Evolutionary conservation across 768 basidiomycete species (phyloP).

Genomic region (Lactarius pseudohatsudake): DNA sequence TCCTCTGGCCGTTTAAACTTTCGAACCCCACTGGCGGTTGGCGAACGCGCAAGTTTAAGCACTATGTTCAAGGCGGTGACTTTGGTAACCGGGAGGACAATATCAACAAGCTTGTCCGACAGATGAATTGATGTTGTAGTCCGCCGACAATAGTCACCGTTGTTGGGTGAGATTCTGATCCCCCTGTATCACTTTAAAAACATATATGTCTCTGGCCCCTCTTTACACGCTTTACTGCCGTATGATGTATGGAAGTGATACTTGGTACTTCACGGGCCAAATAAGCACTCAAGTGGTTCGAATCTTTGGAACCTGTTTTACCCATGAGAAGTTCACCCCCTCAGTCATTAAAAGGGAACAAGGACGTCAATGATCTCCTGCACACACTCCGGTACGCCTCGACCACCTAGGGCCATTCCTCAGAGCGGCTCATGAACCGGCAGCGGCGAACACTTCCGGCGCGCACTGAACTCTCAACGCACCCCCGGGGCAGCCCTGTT

Average conservation of each 20-base stretch:
- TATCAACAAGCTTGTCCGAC: slow-evolving; percentile 97
- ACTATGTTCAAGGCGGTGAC: slow-evolving; percentile 94
- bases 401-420: background rate
- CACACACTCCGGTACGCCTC: slow-evolving; percentile 50
- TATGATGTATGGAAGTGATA: slow-evolving; percentile 22
- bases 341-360: slow-evolving; percentile 10
- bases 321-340: slow-evolving; percentile 7
- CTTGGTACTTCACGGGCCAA: background rate
- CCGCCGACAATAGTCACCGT: slow-evolving; percentile 5
- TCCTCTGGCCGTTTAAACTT: slow-evolving; percentile 99
- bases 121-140: slow-evolving; percentile 69
- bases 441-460: slow-evolving; percentile 75
- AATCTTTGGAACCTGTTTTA: background rate
- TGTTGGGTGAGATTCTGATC: slow-evolving; percentile 19
- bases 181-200: slow-evolving; percentile 36
- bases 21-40: slow-evolving; percentile 99
- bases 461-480: slow-evolving; percentile 51
- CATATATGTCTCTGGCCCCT: slow-evolving; percentile 26
- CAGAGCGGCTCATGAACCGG: slow-evolving; percentile 14
- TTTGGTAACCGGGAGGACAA: slow-evolving; percentile 95
- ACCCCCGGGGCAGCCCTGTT: slow-evolving; percentile 18
- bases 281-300: background rate
- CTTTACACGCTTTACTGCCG: slow-evolving; percentile 17
- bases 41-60: slow-evolving; percentile 97
- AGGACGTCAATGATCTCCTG: slow-evolving; percentile 47